Base-by-base conservation (phyloP, 2,329 filamentous ascomycete genomes). In the Fusarium verrucosum region DNA sequence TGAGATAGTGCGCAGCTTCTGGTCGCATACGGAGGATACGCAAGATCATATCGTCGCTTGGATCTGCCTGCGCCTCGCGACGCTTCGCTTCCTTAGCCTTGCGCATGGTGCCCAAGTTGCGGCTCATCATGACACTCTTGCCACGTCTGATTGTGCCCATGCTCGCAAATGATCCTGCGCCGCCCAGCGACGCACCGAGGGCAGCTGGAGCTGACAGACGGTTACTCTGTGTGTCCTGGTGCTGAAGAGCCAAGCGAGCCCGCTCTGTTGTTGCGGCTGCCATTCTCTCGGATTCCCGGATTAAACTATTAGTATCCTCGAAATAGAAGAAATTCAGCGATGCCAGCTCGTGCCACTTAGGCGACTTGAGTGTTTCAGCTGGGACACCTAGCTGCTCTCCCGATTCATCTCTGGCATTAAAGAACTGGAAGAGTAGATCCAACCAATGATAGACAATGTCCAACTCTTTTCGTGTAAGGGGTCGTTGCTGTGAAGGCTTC, bases 281-380 rank as follows among this genome's bases (percentile, higher is more conserved):
- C 91, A 99, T 99, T 53, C 92, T 87, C 78, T 99, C 95, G 4
- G 92, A 97, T n/a, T 92, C 96, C 46, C 94, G 90, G 70, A 98
- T 92, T 13, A 99, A 85, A 70, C 91, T 94, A 61, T 96, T 92
- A 1, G 93, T 96, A 28, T 90, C 86, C 72, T 98, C 94, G 74
- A 95, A 96, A 81, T 99, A 99, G 83, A 98, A 99, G 84, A 98
- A 99, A 81, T 97, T 96, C 64, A 99, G 86, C 62, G 92, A 94
- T 67, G 95, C 92, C 50, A 99, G 87, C 77, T 99, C 95, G 81
- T 97, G 94, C 82, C 97, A 99, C 84, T 99, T 99, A 74, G 94
- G 92, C 68, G 92, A 96, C 79, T 96, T 97, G 74, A 99, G 85
- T 28, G 97, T 89, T 76, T 97, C 94, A 40, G 92, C 87, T 1